Evolutionary conservation across 2,329 filamentous ascomycete genomes (phyloP).

Genomic region (Celoporthe dispersa): DNA sequence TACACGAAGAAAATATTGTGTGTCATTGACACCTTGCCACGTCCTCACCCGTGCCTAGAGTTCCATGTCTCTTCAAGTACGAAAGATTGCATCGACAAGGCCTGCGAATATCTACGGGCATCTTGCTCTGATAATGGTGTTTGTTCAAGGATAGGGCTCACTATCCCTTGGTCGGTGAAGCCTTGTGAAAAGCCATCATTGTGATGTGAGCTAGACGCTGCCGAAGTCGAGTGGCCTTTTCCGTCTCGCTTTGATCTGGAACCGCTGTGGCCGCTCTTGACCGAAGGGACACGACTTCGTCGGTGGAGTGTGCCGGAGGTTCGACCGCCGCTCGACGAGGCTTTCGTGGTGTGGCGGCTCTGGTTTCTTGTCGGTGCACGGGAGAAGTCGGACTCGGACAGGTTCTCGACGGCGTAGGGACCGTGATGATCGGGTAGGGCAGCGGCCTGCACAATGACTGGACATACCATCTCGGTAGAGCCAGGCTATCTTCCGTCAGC

Average conservation of each 20-base stretch:
- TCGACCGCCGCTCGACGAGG: background rate
- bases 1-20: background rate
- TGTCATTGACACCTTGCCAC: background rate
- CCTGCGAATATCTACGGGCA: conserved; percentile 6
- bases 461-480: conserved; percentile 13
- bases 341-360: background rate
- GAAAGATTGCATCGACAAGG: conserved; percentile 5
- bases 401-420: conserved; percentile 3
- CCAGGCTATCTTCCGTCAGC: conserved; percentile 5
- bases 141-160: background rate
- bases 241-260: conserved; percentile 3
- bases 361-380: background rate
- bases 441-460: conserved; percentile 13
- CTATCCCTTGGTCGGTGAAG: background rate
- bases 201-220: background rate
- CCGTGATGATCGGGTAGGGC: conserved; percentile 11
- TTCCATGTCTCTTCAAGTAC: conserved; percentile 4
- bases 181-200: background rate
- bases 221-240: background rate
- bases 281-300: background rate
- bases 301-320: background rate
- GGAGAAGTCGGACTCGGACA: background rate
- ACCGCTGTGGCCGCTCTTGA: background rate
- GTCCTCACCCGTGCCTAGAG: background rate
- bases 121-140: background rate